Evolutionary conservation across 257 asterid genomes (phyloP).

Genomic region (Perilla frutescens): DNA sequence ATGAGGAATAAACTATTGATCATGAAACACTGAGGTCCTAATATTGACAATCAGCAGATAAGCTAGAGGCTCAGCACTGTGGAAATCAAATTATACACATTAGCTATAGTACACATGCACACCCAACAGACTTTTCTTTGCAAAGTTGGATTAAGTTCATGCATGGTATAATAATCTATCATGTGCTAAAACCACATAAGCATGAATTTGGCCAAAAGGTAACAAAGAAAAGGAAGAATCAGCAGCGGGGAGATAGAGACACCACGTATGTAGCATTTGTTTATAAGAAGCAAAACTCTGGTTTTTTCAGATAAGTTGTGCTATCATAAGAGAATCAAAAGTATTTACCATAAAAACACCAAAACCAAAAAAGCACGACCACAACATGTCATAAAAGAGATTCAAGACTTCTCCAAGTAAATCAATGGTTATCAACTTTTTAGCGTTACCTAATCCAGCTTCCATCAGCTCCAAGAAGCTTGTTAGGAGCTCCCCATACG

Average conservation of each 20-base stretch:
- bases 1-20: background rate
- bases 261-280: background rate
- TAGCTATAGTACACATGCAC: background rate
- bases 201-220: background rate
- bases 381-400: slow-evolving; percentile 24
- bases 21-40: background rate
- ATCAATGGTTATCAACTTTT: background rate
- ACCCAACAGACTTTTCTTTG: background rate
- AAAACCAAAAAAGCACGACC: slow-evolving; percentile 21
- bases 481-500: slow-evolving; percentile 99
- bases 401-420: slow-evolving; percentile 18
- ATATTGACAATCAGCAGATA: too few species aligned
- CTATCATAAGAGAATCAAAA: background rate
- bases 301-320: slow-evolving; percentile 12
- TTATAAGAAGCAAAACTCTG: slow-evolving; percentile 6
- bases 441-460: slow-evolving; percentile 90
- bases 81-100: too few species aligned
- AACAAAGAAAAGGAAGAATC: slow-evolving; percentile 3
- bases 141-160: background rate
- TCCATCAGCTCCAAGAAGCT: slow-evolving; percentile 99
- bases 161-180: background rate
- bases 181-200: slow-evolving; percentile 3
- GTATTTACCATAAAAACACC: slow-evolving; percentile 20
- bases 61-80: too few species aligned
- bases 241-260: slow-evolving; percentile 9